Evolutionary conservation across 169 alveolate species (phyloP).

Genomic region (Plasmodium adleri): DNA sequence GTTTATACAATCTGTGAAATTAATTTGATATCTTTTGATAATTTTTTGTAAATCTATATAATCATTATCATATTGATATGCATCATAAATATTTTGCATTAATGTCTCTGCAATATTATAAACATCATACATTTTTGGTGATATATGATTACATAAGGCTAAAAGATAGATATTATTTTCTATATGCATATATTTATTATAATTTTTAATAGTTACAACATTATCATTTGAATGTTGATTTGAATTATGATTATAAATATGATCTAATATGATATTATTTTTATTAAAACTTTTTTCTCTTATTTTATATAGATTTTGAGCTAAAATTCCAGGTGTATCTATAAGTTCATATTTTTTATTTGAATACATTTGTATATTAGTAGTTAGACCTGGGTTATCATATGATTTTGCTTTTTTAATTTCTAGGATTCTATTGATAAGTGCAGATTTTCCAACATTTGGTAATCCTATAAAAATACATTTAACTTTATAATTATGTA

Average conservation of each 20-base stretch:
- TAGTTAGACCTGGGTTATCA: slow-evolving; percentile 87
- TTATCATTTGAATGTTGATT: slow-evolving; percentile 20
- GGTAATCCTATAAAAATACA: slow-evolving; percentile 88
- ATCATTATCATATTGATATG: slow-evolving; percentile 61
- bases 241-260: slow-evolving; percentile 30
- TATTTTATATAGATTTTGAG: slow-evolving; percentile 79
- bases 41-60: slow-evolving; percentile 45
- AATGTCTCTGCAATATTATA: slow-evolving; percentile 66
- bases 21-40: slow-evolving; percentile 53
- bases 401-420: slow-evolving; percentile 83
- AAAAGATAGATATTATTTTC: slow-evolving; percentile 68
- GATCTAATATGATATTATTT: slow-evolving; percentile 42
- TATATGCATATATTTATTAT: slow-evolving; percentile 64
- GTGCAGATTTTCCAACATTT: slow-evolving; percentile 88
- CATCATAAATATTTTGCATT: slow-evolving; percentile 40
- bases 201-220: slow-evolving; percentile 37
- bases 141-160: slow-evolving; percentile 72
- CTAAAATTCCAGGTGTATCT: slow-evolving; percentile 87
- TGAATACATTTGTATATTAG: slow-evolving; percentile 69
- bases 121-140: slow-evolving; percentile 68
- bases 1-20: slow-evolving; percentile 38
- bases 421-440: slow-evolving; percentile 85
- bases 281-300: slow-evolving; percentile 41
- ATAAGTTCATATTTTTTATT: slow-evolving; percentile 79
- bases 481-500: slow-evolving; percentile 82